Base-by-base conservation (phyloP, 139 green algal species). In the Astrephomene gubernaculifera region DNA sequence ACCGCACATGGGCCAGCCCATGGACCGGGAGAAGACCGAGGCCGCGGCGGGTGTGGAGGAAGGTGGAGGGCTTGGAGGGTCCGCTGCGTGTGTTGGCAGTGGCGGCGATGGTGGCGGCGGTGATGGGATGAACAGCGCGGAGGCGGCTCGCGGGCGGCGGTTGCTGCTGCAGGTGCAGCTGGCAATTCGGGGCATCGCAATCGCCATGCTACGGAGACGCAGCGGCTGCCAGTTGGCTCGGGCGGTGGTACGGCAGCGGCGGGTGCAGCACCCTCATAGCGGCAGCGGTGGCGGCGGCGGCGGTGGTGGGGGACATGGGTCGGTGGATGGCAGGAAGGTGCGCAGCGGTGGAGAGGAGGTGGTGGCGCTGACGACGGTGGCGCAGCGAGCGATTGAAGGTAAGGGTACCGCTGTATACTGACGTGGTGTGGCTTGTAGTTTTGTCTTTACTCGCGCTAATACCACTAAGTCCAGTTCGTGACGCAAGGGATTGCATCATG, bases 381-480 rank as follows among this genome's bases (percentile, higher is more conserved):
- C 74, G 27, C 74, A 82, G 74, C 54, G 38, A 25, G 74, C 57
- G 5, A 4, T 82, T 25, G 54, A 82, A 43, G 74, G 74, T 82
- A 35, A n/a, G 36, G 70, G 12, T 65, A 21, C 54, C 19, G 54
- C 54, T 19, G 38, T 17, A 8, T 24, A 35, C 68, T 3, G 9
- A 4, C 12, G 9, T 25, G 21, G 6, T 19, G 9, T 14, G 33
- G 22, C 4, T 27, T 74, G 38, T 9, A 4, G 4, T 19, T 2
- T 14, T 5, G 19, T 14, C 8, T 2, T 19, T 2, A 2, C 35
- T 33, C 22, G n/a, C n/a, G n/a, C n/a, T n/a, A 14, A 4, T 5
- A 5, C 19, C 29, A 19, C 38, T 35, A 4, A 17, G 38, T 38
- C 7, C 64, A n/a, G n/a, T n/a, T n/a, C n/a, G n/a, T n/a, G n/a